A percentile compares a stretch with the other conserved stretches of the same genome.
Evolutionary conservation across 257 asterid genomes (phyloP).

Genomic region (Cynanchum wilfordii): DNA sequence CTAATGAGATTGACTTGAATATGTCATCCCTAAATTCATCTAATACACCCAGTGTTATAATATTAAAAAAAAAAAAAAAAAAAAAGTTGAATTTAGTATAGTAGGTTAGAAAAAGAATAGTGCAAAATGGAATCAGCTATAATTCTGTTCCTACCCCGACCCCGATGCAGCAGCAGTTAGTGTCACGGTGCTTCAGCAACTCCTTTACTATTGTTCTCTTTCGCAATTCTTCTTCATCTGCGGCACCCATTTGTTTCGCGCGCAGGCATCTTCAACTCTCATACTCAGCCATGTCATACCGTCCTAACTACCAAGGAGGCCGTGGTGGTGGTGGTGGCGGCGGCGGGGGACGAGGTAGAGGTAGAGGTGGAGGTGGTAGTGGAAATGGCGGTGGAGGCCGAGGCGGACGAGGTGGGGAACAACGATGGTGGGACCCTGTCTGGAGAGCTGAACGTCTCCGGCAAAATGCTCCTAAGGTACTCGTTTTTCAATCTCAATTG

Average conservation of each 20-base stretch:
- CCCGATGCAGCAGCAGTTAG: slow-evolving; percentile 29
- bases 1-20: no score
- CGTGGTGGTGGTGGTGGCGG: slow-evolving; percentile 52
- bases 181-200: slow-evolving; percentile 42
- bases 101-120: no score
- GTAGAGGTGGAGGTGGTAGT: slow-evolving; percentile 39
- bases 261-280: slow-evolving; percentile 26
- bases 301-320: slow-evolving; percentile 78
- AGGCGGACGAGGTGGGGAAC: slow-evolving; percentile 70
- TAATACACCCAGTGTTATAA: no score
- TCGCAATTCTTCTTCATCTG: slow-evolving; percentile 16
- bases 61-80: no score
- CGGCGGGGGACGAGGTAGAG: slow-evolving; percentile 27
- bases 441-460: slow-evolving; percentile 96
- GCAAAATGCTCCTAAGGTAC: slow-evolving; percentile 72
- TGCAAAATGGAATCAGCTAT: background rate
- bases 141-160: background rate
- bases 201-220: slow-evolving; percentile 16
- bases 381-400: slow-evolving; percentile 43
- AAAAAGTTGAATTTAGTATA: no score
- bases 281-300: slow-evolving; percentile 55
- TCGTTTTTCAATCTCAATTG: background rate
- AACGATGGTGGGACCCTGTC: slow-evolving; percentile 98
- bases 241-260: slow-evolving; percentile 8
- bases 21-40: no score